Conservation (phyloP, 2,329 filamentous ascomycete species). For the Neopestalotiopsis sp. region DNA sequence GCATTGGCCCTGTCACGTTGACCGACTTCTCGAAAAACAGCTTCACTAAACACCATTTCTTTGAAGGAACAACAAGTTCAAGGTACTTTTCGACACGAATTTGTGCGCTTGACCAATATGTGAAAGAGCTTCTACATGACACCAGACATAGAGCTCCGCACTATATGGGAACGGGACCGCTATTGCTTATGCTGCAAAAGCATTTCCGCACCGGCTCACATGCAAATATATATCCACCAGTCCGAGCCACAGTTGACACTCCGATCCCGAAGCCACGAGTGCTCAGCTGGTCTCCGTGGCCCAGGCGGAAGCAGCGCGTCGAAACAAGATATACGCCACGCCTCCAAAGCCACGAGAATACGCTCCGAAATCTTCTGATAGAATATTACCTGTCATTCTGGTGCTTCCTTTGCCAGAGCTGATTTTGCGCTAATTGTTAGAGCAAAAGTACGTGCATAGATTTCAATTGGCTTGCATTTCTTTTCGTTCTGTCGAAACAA, state of each 20-base stretch:
- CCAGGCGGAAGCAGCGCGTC: not conserved
- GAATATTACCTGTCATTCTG: not conserved
- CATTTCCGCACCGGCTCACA: not conserved
- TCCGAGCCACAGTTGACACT: not conserved
- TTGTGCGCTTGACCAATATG: not conserved
- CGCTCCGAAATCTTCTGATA: not conserved
- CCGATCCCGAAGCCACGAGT: not conserved
- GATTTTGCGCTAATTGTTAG: not conserved
- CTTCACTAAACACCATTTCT: no score
- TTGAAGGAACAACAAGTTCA: no score
- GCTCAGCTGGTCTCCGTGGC: not conserved
- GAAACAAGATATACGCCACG: not conserved
- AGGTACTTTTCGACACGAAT: no score
- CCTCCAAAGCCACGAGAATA: not conserved
- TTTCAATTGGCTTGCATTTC: not conserved
- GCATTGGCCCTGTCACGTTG: no score
- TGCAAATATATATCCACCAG: slow-evolving; percentile 3
- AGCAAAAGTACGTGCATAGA: not conserved
- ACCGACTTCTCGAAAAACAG: no score
- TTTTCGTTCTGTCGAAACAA: not conserved
- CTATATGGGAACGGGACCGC: not conserved
- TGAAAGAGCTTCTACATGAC: not conserved
- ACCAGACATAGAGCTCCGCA: not conserved
- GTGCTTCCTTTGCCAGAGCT: not conserved
- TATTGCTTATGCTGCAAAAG: not conserved